Conservation (phyloP, 306 rosid genomes). For the Oemleria cerasiformis region DNA sequence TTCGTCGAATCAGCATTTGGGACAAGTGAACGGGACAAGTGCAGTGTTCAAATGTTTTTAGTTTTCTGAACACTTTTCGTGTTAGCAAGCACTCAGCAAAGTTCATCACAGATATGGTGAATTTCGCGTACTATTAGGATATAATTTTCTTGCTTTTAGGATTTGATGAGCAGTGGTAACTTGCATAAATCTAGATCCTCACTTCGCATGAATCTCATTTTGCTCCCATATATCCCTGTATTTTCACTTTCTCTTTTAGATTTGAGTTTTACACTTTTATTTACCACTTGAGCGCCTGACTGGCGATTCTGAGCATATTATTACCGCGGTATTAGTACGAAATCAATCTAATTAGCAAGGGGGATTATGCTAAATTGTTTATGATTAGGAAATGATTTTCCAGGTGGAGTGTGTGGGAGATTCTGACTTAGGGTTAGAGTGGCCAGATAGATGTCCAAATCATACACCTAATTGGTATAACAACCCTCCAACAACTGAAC, state of each 20-base stretch:
- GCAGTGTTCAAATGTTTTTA: conserved; percentile 21
- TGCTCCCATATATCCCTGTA: not conserved
- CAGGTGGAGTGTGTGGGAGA: conserved; percentile 13
- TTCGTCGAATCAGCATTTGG: conserved; percentile 2
- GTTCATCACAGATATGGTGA: conserved; percentile 12
- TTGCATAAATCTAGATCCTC: conserved; percentile 23
- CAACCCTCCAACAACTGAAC: conserved; percentile 72
- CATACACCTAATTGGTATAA: conserved; percentile 38
- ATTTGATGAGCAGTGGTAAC: conserved; percentile 1
- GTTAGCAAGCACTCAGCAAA: conserved; percentile 8
- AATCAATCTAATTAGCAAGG: not conserved
- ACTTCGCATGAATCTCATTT: not conserved
- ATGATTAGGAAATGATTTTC: not conserved
- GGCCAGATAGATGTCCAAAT: conserved; percentile 38
- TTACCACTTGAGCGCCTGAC: not conserved
- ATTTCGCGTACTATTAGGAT: not conserved
- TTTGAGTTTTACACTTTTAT: not conserved
- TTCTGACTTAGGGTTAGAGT: conserved; percentile 24
- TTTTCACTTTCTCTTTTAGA: conserved; percentile 18
- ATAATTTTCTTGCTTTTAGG: conserved; percentile 13
- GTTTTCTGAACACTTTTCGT: conserved; percentile 22
- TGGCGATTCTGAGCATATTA: not conserved
- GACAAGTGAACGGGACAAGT: conserved; percentile 22
- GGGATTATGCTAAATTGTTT: not conserved
- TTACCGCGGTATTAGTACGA: not conserved